phyloP scores from a whole-genome alignment of 176 grass and related monocot species.

The Raddia distichophylla region DNA sequence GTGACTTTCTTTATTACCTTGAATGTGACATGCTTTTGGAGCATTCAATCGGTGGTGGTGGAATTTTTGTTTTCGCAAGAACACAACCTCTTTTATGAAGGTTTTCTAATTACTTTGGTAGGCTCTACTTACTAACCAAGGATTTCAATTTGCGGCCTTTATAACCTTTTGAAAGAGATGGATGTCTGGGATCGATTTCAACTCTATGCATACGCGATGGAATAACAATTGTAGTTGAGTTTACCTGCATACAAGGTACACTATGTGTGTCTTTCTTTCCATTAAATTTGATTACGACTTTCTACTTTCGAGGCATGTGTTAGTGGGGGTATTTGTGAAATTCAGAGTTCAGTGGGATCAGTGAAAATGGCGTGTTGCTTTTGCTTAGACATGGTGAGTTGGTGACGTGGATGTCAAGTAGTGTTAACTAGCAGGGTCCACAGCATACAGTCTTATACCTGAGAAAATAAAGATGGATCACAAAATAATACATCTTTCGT shows the following conservation, averaged over 20 bases:
- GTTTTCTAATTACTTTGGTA: not conserved
- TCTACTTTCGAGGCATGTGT: not conserved
- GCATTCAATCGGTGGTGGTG: constrained; percentile 75
- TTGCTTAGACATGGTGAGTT: too few species aligned
- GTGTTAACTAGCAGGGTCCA: too few species aligned
- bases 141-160: too few species aligned
- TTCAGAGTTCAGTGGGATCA: not conserved
- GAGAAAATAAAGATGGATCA: too few species aligned
- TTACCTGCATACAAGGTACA: constrained; percentile 32
- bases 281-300: constrained; percentile 5
- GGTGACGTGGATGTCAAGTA: too few species aligned
- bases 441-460: too few species aligned
- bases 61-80: constrained; percentile 90
- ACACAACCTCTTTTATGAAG: constrained; percentile 72
- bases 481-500: too few species aligned
- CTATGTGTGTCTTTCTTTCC: not conserved
- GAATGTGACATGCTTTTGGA: constrained; percentile 91
- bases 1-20: constrained; percentile 92
- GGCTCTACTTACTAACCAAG: too few species aligned
- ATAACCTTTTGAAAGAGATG: too few species aligned
- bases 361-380: not conserved
- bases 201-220: not conserved
- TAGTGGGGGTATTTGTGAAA: not conserved
- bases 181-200: not conserved
- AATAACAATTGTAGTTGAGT: not conserved